Percentiles rank a stretch among this genome's conserved stretches.
phyloP scores from a whole-genome alignment of 441 rosid genomes.

The Populus trichocarpa region DNA sequence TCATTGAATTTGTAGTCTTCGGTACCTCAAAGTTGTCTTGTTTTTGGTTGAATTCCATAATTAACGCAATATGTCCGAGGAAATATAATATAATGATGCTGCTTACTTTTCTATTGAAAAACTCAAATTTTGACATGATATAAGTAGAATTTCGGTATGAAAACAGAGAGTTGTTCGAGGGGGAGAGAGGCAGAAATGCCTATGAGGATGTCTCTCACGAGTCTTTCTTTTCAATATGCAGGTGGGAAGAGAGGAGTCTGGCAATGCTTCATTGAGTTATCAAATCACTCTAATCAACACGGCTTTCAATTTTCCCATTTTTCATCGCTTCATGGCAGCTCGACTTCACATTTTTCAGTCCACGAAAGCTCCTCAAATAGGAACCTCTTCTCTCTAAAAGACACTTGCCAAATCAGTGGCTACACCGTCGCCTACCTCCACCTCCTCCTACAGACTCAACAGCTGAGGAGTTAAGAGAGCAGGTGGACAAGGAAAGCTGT shows the following conservation, averaged over 20 bases:
- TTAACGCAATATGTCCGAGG: not conserved
- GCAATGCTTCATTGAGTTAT: constrained; percentile 20
- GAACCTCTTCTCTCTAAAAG: constrained; percentile 1
- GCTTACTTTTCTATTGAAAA: not conserved
- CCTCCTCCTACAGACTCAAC: not conserved
- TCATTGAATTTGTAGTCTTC: too few relatives aligned
- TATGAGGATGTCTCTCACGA: not conserved
- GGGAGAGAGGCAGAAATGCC: not conserved
- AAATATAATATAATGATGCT: not conserved
- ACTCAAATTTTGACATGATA: too few relatives aligned
- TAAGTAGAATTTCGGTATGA: not conserved
- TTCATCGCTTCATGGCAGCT: too few relatives aligned
- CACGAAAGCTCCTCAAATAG: not conserved
- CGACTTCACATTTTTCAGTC: not conserved
- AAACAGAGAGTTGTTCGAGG: constrained; percentile 9
- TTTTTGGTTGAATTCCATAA: too few relatives aligned
- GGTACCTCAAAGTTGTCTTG: too few relatives aligned
- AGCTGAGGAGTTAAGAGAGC: not conserved
- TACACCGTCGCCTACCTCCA: not conserved
- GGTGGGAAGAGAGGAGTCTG: not conserved
- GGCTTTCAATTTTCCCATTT: constrained; percentile 6
- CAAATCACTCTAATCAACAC: constrained; percentile 28
- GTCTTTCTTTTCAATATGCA: not conserved
- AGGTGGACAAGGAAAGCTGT: not conserved
- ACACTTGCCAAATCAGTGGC: not conserved